These are phyloP conservation scores for Sugiyamaella novakii DNA, from an alignment of 1,139 yeast genomes.

Conservation along the genomic window DNA sequence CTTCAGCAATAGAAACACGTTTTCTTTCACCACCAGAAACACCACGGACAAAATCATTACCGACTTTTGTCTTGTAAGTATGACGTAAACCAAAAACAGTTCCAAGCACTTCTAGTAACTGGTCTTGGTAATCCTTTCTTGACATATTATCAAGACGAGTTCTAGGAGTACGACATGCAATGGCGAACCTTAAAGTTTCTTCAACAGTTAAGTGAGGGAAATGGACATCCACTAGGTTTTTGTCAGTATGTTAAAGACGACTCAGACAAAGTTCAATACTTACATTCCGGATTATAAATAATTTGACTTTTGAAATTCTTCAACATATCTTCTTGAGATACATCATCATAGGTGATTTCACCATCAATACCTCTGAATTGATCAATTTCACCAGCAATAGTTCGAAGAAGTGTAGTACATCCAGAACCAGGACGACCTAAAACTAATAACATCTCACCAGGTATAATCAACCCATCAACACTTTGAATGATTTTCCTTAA, in stretches of 20 bases:
- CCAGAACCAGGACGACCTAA: conserved; percentile 73
- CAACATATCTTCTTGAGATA: conserved; percentile 53
- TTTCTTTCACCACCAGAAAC: conserved; percentile 69
- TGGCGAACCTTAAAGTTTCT: conserved; percentile 62
- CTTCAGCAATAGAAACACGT: conserved; percentile 65
- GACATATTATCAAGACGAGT: conserved; percentile 53
- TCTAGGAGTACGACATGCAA: conserved; percentile 62
- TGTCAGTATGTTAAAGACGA: too few relatives aligned
- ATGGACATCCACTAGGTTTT: conserved; percentile 50
- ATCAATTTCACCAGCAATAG: conserved; percentile 55
- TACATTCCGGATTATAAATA: conserved; percentile 58
- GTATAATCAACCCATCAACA: conserved; percentile 48
- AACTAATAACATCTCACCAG: conserved; percentile 65
- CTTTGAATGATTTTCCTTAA: conserved; percentile 51
- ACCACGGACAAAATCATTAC: conserved; percentile 63
- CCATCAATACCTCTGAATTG: conserved; percentile 48
- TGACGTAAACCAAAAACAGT: conserved; percentile 63
- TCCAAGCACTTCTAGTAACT: conserved; percentile 53
- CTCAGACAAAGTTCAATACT: too few relatives aligned
- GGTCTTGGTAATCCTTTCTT: conserved; percentile 52
- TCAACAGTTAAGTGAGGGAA: conserved; percentile 66
- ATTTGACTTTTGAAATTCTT: conserved; percentile 53
- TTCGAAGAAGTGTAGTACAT: conserved; percentile 59
- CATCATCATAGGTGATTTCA: conserved; percentile 55
- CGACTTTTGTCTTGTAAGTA: conserved; percentile 58